phyloP scores from a whole-genome alignment of 768 basidiomycete genomes.

The Sistotremastrum suecicum region DNA sequence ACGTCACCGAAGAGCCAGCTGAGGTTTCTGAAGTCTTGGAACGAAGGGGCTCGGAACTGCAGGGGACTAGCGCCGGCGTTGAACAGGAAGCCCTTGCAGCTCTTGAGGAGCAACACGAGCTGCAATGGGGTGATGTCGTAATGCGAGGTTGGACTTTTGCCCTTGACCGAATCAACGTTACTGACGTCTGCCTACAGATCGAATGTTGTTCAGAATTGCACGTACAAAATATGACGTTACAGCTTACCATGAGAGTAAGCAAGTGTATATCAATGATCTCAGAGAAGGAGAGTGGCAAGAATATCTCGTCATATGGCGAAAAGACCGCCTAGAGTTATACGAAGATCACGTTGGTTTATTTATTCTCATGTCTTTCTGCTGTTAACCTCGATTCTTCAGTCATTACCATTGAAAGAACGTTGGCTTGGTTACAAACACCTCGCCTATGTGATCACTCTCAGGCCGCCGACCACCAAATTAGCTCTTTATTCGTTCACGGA shows the following conservation, averaged over 20 bases:
- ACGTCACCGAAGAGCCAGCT: constrained; percentile 23
- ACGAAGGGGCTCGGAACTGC: constrained; percentile 39
- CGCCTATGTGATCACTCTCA: constrained; percentile 63
- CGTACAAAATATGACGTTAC: constrained; percentile 41
- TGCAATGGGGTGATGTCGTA: constrained; percentile 38
- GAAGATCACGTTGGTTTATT: constrained; percentile 54
- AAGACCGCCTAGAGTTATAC: constrained; percentile 68
- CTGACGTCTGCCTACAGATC: constrained; percentile 33
- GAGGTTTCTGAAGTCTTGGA: constrained; percentile 55
- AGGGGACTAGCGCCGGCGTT: constrained; percentile 53
- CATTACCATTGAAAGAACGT: constrained; percentile 51
- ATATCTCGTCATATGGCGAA: constrained; percentile 77
- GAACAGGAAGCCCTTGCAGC: constrained; percentile 16
- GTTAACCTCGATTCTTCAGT: constrained; percentile 6
- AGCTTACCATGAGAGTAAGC: constrained; percentile 51
- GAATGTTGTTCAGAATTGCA: constrained; percentile 75
- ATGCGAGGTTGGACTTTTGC: constrained; percentile 46
- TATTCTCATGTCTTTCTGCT: neutral
- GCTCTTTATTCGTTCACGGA: constrained; percentile 83
- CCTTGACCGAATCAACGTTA: neutral
- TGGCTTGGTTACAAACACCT: constrained; percentile 62
- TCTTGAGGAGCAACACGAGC: constrained; percentile 10
- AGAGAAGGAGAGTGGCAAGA: constrained; percentile 62
- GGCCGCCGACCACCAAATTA: constrained; percentile 44
- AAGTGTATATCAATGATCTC: constrained; percentile 49